Base-by-base conservation (phyloP, 495 filamentous ascomycete species). In the Elasticomyces elasticus region DNA sequence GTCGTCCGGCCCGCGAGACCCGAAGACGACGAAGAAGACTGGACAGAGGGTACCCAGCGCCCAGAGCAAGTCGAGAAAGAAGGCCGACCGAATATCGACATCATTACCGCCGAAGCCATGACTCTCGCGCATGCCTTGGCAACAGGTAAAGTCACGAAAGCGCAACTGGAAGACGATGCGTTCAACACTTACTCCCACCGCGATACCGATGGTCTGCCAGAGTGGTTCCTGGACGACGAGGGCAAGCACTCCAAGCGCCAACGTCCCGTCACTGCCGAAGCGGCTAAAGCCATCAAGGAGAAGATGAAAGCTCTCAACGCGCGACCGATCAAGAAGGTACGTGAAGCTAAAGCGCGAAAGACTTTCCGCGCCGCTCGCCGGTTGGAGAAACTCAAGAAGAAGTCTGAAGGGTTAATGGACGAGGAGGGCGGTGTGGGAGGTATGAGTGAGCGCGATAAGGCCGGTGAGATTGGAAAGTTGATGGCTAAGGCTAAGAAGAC, bases 101-200 rank as follows among this genome's bases (percentile, higher is more conserved):
- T 99, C 62, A 92, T 97, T 61, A 99, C 92, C 9, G 92, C 90
- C 19, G 94, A 99, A 73, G 92, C 92, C 54, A 99, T 99, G 92
- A 89, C 88, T 7, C 76, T 99, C n/a, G 92, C 92, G 1, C 92
- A 97, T 52, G 79, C 86, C 63, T 80, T 99, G 53, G 92, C 89
- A 22, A 84, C 82, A 0, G 94, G 94, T 22, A 76, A 92, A 63
- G 90, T 83, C 66, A 84, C 83, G 10, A 81, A 76, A 22, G 64
- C 80, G 46, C 86, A 94, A 62, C 68, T 95, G 1, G 68, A 90
- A 25, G 94, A 99, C 65, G 91, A 96, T 49, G 82, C 81, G 31
- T 99, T 89, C 77, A 95, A 94, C 74, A 90, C 90, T 62, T 86
- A 83, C 63, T 77, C 88, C 12, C 89, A 95, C 76, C 87, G 87